phyloP scores from a whole-genome alignment of 1,284 basidiomycete species.

The Ustilago tritici region DNA sequence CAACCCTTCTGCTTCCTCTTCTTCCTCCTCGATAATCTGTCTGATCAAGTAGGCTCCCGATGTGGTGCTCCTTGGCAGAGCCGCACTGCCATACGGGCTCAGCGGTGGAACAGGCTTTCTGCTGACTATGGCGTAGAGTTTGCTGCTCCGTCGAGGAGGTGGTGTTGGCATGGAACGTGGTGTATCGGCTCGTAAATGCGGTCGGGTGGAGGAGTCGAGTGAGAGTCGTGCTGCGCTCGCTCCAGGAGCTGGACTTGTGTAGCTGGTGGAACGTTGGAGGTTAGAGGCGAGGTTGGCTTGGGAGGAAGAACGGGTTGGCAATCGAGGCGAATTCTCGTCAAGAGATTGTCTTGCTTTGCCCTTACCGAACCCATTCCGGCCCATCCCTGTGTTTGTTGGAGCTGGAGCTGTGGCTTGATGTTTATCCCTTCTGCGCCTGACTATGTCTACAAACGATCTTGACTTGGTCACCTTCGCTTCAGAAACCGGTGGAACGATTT shows the following conservation, averaged over 20 bases:
- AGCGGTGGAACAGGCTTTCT: conserved; percentile 4
- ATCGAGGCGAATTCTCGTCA: not conserved
- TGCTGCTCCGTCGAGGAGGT: conserved; percentile 30
- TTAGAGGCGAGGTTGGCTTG: not conserved
- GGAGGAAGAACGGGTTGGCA: not conserved
- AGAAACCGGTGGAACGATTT: not conserved
- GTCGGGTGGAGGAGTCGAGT: conserved; percentile 6
- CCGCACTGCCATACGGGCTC: not conserved
- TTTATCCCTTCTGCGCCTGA: conserved; percentile 19
- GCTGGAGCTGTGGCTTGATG: conserved; percentile 2
- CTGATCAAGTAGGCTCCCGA: conserved; percentile 6
- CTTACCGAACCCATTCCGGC: not conserved
- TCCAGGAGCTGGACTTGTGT: not conserved
- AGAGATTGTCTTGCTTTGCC: not conserved
- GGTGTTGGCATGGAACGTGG: not conserved
- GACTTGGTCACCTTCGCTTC: conserved; percentile 5
- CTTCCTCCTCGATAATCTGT: conserved; percentile 28
- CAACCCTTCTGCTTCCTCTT: not conserved
- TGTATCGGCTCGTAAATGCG: conserved; percentile 3
- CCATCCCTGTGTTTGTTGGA: not conserved
- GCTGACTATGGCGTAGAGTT: conserved; percentile 13
- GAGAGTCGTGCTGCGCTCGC: conserved; percentile 7
- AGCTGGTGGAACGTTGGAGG: not conserved
- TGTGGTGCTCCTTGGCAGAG: not conserved
- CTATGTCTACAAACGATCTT: conserved; percentile 18